These are phyloP conservation scores for Monascus purpureus DNA, from an alignment of 495 filamentous ascomycete genomes.

Conservation along the genomic window DNA sequence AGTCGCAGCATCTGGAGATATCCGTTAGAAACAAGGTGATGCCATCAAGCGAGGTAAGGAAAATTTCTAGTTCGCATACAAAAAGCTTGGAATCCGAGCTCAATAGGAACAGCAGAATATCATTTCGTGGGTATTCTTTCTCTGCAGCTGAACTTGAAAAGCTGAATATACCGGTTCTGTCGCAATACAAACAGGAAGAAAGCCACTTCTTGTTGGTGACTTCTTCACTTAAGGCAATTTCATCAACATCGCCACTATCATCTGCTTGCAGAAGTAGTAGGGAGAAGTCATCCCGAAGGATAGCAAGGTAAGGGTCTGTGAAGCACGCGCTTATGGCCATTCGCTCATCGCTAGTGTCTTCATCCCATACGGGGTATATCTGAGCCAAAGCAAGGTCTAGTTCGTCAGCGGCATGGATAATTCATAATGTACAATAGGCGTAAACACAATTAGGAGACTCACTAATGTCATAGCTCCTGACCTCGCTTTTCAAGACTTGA, in stretches of 20 bases:
- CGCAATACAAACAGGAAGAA: slow-evolving; percentile 66
- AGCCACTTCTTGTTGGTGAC: slow-evolving; percentile 53
- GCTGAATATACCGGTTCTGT: slow-evolving; percentile 43
- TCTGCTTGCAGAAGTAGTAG: slow-evolving; percentile 63
- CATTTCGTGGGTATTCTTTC: slow-evolving; percentile 21
- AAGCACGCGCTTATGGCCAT: slow-evolving; percentile 71
- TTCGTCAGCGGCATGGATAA: slow-evolving; percentile 4
- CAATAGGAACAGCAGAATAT: slow-evolving; percentile 59
- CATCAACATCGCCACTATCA: slow-evolving; percentile 71
- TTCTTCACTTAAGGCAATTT: slow-evolving; percentile 47
- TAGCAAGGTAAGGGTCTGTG: slow-evolving; percentile 72
- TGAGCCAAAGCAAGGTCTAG: slow-evolving; percentile 72
- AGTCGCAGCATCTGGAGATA: slow-evolving; percentile 27
- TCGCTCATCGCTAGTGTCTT: slow-evolving; percentile 67
- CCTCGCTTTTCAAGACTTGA: slow-evolving; percentile 70
- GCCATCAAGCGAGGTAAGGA: too few relatives aligned
- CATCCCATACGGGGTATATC: slow-evolving; percentile 81
- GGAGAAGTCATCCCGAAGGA: slow-evolving; percentile 70
- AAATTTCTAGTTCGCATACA: too few relatives aligned
- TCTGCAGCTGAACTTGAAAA: slow-evolving; percentile 24
- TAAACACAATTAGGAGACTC: slow-evolving; percentile 19
- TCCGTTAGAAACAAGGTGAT: slow-evolving; percentile 1
- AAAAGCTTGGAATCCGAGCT: slow-evolving; percentile 55
- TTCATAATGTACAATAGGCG: neutral
- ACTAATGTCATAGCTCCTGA: slow-evolving; percentile 81